Conservation (phyloP, 2,329 filamentous ascomycete genomes). For the Penicillium paneum region DNA sequence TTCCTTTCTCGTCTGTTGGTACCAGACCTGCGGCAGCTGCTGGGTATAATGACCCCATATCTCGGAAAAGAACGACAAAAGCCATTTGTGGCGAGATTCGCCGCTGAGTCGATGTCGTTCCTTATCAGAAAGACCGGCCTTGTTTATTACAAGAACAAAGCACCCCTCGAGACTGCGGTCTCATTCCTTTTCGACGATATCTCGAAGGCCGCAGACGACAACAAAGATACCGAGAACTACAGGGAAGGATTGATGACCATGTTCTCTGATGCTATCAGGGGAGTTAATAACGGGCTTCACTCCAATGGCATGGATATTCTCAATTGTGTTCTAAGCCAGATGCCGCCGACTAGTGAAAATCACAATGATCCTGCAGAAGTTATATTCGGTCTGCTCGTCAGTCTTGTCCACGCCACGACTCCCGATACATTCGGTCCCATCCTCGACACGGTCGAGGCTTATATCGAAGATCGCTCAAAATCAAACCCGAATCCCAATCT, state of each 20-base stretch:
- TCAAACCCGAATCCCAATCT: conserved; percentile 42
- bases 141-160: conserved; percentile 67
- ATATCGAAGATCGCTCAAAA: conserved; percentile 35
- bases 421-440: conserved; percentile 69
- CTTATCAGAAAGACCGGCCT: conserved; percentile 83
- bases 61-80: conserved; percentile 80
- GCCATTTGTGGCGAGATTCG: conserved; percentile 83
- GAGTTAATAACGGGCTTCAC: conserved; percentile 57
- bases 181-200: conserved; percentile 70
- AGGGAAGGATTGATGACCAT: conserved; percentile 87
- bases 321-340: conserved; percentile 47
- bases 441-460: conserved; percentile 59
- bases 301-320: conserved; percentile 56
- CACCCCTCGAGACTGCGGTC: conserved; percentile 67
- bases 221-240: conserved; percentile 56
- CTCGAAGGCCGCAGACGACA: conserved; percentile 31
- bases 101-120: conserved; percentile 92
- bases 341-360: conserved; percentile 28
- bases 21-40: conserved; percentile 79
- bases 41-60: conserved; percentile 76
- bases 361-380: conserved; percentile 50
- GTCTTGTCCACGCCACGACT: conserved; percentile 77
- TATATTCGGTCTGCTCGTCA: conserved; percentile 72
- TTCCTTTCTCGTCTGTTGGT: conserved; percentile 86
- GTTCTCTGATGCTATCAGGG: conserved; percentile 76